phyloP scores from a whole-genome alignment of 495 filamentous ascomycete genomes.

The Penicillium odoratum region DNA sequence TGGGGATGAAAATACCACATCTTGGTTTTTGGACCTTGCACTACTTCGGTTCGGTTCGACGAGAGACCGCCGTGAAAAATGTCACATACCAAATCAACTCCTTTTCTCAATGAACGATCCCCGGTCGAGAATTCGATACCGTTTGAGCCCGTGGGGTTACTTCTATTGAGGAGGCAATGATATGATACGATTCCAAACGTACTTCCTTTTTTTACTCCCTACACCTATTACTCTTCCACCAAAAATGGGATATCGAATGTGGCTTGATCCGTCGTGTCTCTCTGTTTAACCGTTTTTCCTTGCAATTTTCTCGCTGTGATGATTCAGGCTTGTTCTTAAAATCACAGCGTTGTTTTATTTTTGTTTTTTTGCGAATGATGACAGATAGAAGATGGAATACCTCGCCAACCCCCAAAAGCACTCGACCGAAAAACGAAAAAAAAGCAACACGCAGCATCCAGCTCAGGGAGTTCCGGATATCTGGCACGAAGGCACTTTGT shows the following conservation, averaged over 20 bases:
- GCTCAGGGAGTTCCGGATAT: slow-evolving; percentile 81
- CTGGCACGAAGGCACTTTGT: slow-evolving; percentile 59
- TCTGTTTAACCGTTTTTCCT: neutral
- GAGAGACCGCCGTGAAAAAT: slow-evolving; percentile 30
- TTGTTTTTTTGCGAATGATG: slow-evolving; percentile 18
- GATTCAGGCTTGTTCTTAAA: slow-evolving; percentile 4
- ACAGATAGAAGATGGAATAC: slow-evolving; percentile 39
- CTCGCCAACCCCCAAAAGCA: slow-evolving; percentile 26
- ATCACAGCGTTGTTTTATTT: slow-evolving; percentile 20
- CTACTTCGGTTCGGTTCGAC: slow-evolving; percentile 21
- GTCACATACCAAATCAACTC: slow-evolving; percentile 34
- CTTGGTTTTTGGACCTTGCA: slow-evolving; percentile 21
- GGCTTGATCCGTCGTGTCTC: slow-evolving; percentile 2
- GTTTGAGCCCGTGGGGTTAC: slow-evolving; percentile 2
- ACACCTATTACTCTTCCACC: slow-evolving; percentile 14
- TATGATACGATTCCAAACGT: slow-evolving; percentile 28
- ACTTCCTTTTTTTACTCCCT: slow-evolving; percentile 15
- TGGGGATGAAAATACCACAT: slow-evolving; percentile 37
- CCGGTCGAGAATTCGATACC: slow-evolving; percentile 4
- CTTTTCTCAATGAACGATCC: slow-evolving; percentile 18
- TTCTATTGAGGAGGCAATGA: slow-evolving; percentile 16
- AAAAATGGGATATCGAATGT: slow-evolving; percentile 7
- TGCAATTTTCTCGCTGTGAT: slow-evolving; percentile 12
- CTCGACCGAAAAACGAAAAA: slow-evolving; percentile 18
- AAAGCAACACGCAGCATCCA: slow-evolving; percentile 24